Conservation (phyloP, 2,329 filamentous ascomycete genomes). For the Hypoxylon sp. region DNA sequence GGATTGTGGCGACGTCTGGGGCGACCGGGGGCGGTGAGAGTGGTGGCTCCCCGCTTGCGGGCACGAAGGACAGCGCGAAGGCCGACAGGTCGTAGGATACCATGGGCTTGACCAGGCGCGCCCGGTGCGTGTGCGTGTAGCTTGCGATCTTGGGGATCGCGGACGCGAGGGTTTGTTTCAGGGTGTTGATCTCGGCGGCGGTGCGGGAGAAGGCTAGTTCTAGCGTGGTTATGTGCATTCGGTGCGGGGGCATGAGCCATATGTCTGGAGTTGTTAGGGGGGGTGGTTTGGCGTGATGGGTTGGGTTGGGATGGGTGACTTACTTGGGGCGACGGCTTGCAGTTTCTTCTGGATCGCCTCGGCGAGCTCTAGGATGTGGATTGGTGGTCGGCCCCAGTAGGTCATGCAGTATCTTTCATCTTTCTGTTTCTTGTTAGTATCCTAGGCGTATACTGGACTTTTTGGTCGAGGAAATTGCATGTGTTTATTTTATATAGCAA, state of each 20-base stretch:
- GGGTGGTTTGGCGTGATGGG: background rate
- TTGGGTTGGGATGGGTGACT: slow-evolving; percentile 45
- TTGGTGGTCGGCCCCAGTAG: slow-evolving; percentile 86
- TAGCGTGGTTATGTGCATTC: slow-evolving; percentile 84
- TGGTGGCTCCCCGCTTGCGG: slow-evolving; percentile 70
- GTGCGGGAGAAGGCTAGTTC: slow-evolving; percentile 86
- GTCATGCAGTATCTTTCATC: slow-evolving; percentile 85
- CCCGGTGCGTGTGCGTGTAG: slow-evolving; percentile 71
- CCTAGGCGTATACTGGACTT: too few species aligned
- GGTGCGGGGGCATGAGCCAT: slow-evolving; percentile 84
- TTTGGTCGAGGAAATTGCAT: too few species aligned
- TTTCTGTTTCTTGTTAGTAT: slow-evolving; percentile 41
- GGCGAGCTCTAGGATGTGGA: slow-evolving; percentile 73
- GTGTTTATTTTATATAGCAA: too few species aligned
- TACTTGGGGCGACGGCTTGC: slow-evolving; percentile 72
- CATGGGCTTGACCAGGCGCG: slow-evolving; percentile 81
- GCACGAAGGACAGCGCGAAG: slow-evolving; percentile 86
- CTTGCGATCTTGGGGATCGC: slow-evolving; percentile 68
- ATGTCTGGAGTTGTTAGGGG: slow-evolving; percentile 67
- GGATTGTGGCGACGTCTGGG: slow-evolving; percentile 48
- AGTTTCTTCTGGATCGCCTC: slow-evolving; percentile 73
- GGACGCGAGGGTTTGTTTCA: slow-evolving; percentile 67
- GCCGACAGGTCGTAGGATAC: slow-evolving; percentile 87
- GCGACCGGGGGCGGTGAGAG: slow-evolving; percentile 52
- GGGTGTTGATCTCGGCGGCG: slow-evolving; percentile 68